Evolutionary conservation across 768 basidiomycete species (phyloP), one percentile per base, ranked within the genome.

Genomic region (Mycena crocata): DNA sequence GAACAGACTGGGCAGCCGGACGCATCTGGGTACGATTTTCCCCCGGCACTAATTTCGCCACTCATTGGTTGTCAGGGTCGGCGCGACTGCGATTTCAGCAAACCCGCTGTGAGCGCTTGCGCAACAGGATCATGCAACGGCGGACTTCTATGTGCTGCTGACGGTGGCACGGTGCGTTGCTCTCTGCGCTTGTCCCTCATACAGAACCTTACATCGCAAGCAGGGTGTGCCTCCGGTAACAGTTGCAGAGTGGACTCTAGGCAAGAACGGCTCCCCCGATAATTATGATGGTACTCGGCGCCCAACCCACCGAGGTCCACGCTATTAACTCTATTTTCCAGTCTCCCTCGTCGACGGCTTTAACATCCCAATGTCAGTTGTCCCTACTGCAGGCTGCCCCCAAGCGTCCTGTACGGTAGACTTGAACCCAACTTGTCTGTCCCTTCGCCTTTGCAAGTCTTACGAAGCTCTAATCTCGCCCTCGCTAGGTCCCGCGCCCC

Each of bases 331-430:
- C 42, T 12, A n/a, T n/a, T 30, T n/a, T 21, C 3, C 57, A 61
- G 59, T 83, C n/a, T 83, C 82, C 31, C 73, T 85, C 6, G 82
- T 84, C 31, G 80, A 84, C 52, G 84, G 83, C 10, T 84, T 74
- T 57, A 83, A 84, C 66, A 63, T 86, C 23, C 84, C 84, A 23
- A 66, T 86, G 46, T 49, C 75, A 2, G 81, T 86, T 55, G 77
- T 73, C 23, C 84, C 82, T 66, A 77, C 72, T 64, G 76, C 70
- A 28, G 78, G 74, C 2, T 86, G 84, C 64, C 62, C 67, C 35
- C 59, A 78, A 19, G 79, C 84, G 1, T 71, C 76, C 66, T 86
- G 84, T 67, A 68, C 80, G 0, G 80, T 81, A 13, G 85, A 85
- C 57, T 79, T 86, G 3, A 77, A 77, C 21, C 81, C 83, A 0